Evolutionary conservation across 129 eudicot genomes (phyloP), one percentile per base, ranked within the genome.

Genomic region (Helianthus tuberosus): DNA sequence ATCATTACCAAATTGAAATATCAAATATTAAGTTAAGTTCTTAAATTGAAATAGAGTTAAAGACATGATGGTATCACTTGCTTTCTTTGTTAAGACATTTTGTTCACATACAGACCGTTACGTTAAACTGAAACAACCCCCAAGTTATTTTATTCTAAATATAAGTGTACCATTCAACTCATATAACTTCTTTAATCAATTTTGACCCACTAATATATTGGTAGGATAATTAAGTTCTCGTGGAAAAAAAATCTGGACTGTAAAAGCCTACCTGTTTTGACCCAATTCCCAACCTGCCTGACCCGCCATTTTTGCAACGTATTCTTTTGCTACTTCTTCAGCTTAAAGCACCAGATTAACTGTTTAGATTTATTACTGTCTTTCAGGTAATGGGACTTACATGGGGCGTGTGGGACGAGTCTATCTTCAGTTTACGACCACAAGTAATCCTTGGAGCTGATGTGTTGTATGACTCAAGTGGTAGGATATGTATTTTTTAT

Each of bases 381-480:
- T 57, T 83, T 57, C 81, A 94, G 98, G 91, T 90, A 72, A 54
- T 81, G 78, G 97, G 98, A 71, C 88, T 94, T 79, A 86, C 91
- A 2, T 91, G 98, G 98, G 98, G 98, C 39, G 85, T 88, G 35
- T 94, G 97, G 96, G 97, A 91, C 79, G 88, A 78, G 49, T 85
- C 82, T 15, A 71, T 86, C 43, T 91, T 88, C 84, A 52, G 64
- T 74, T 78, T 88, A 62, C 84, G 63, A 68, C 97, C 98, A 36
- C 69, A 87, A 59, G 79, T 94, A 48, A 88, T 94, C 63, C 96
- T 94, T 66, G 98, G 97, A 68, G 97, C 98, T 75, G 98, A 94
- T 83, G 98, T 94, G 41, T 80, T 94, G 76, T 94, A 94, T 64
- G 97, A 94, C 76, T 52, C 96, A 60, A 83, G 81, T 77, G 98